phyloP scores from a whole-genome alignment of 2,329 filamentous ascomycete genomes.

The Penicillium sclerotiorum region DNA sequence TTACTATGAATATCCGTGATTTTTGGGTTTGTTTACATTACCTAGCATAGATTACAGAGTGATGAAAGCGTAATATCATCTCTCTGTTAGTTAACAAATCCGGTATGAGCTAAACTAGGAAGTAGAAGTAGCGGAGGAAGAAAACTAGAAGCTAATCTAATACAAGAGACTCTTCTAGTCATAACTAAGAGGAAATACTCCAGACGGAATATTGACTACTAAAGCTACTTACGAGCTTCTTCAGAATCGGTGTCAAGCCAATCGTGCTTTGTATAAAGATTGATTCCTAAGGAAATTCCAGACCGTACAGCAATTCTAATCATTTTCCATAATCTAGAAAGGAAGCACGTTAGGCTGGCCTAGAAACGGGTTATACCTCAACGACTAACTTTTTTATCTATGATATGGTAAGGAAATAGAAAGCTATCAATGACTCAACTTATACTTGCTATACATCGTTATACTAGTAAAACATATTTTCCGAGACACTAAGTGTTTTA shows the following conservation, averaged over 20 bases:
- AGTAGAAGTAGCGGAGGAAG: not conserved
- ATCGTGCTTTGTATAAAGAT: not conserved
- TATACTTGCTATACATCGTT: constrained; percentile 38
- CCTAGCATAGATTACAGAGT: not conserved
- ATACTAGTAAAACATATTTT: constrained; percentile 28
- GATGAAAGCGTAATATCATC: not conserved
- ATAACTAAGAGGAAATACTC: constrained; percentile 1
- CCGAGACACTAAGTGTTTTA: constrained; percentile 29
- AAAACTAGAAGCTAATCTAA: not conserved
- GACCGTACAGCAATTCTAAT: constrained; percentile 2
- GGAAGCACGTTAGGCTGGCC: not conserved
- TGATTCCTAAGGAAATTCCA: constrained; percentile 4
- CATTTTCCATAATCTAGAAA: constrained; percentile 6
- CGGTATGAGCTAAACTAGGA: not conserved
- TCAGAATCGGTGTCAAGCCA: not conserved
- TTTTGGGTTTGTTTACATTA: not conserved
- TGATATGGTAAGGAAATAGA: constrained; percentile 29
- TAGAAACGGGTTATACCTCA: not conserved
- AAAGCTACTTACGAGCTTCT: not conserved
- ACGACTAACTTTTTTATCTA: constrained; percentile 33
- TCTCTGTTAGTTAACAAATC: not conserved
- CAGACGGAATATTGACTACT: constrained; percentile 7
- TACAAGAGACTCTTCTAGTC: constrained; percentile 5
- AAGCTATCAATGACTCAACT: constrained; percentile 29
- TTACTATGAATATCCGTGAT: not conserved